phyloP scores from a whole-genome alignment of 495 filamentous ascomycete genomes.

The Oidiodendron maius region DNA sequence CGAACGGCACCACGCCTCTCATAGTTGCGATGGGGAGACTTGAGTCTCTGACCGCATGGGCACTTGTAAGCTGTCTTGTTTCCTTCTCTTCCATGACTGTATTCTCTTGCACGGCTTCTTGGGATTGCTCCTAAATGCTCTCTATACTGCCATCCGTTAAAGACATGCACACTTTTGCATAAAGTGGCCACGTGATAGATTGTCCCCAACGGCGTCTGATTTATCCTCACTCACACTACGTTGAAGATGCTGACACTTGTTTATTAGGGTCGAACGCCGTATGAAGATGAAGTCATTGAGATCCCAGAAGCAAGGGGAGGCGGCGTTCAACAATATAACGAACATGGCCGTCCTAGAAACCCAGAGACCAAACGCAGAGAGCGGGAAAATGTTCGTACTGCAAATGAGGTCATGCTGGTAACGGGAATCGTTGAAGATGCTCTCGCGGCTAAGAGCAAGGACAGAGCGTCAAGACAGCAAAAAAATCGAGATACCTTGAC shows the following conservation, averaged over 20 bases:
- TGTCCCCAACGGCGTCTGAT: too few relatives aligned
- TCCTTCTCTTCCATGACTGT: background rate
- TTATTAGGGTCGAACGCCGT: conserved; percentile 62
- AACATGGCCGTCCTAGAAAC: conserved; percentile 64
- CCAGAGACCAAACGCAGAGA: conserved; percentile 45
- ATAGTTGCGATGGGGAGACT: conserved; percentile 36
- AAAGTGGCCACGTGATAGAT: too few relatives aligned
- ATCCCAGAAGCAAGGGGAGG: conserved; percentile 10
- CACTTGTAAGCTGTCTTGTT: conserved; percentile 33
- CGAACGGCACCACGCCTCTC: background rate
- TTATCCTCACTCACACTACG: background rate
- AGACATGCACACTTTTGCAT: too few relatives aligned
- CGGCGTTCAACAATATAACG: conserved; percentile 56
- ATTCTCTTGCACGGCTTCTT: background rate
- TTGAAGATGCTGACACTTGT: too few relatives aligned
- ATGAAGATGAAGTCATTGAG: conserved; percentile 52
- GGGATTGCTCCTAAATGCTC: too few relatives aligned
- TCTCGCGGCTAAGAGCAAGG: conserved; percentile 9
- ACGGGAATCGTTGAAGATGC: conserved; percentile 33
- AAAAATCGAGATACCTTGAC: conserved; percentile 23
- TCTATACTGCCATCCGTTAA: too few relatives aligned
- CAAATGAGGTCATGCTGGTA: conserved; percentile 53
- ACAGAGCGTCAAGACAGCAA: background rate
- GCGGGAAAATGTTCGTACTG: conserved; percentile 43
- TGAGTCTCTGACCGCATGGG: conserved; percentile 43